Evolutionary conservation across 2,329 filamentous ascomycete species (phyloP).

Genomic region (Trichoderma sp.): DNA sequence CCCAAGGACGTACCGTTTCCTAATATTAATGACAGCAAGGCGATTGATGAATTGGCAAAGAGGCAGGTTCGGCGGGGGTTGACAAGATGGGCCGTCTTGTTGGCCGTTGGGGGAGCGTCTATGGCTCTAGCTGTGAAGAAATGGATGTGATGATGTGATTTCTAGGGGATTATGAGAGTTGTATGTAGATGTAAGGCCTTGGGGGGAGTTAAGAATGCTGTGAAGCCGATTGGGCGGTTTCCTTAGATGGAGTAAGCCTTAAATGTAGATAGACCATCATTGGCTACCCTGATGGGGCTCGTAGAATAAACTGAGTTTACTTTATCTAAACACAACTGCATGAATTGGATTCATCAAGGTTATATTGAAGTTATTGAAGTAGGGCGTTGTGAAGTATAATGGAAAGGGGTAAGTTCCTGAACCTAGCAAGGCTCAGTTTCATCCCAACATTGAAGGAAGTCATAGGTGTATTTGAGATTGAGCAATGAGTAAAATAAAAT

Average conservation of each 20-base stretch:
- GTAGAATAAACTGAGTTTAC: neutral
- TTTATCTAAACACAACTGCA: neutral
- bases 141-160: neutral
- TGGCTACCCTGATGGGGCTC: neutral
- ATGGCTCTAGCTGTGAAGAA: neutral
- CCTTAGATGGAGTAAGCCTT: no score
- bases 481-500: rapidly evolving
- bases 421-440: no score
- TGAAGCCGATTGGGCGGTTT: no score
- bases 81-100: neutral
- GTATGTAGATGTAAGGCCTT: no score
- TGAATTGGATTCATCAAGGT: neutral
- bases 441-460: neutral
- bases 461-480: neutral
- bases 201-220: no score
- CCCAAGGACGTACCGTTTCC: constrained; percentile 14
- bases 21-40: constrained; percentile 15
- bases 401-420: no score
- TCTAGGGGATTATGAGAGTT: no score
- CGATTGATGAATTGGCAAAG: constrained; percentile 5
- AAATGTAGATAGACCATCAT: neutral
- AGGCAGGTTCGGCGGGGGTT: neutral
- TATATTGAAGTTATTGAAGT: no score
- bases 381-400: no score
- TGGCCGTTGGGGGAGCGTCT: neutral